These are phyloP conservation scores for Monosporascus sp. DNA, from an alignment of 2,329 filamentous ascomycete genomes.

Conservation along the genomic window DNA sequence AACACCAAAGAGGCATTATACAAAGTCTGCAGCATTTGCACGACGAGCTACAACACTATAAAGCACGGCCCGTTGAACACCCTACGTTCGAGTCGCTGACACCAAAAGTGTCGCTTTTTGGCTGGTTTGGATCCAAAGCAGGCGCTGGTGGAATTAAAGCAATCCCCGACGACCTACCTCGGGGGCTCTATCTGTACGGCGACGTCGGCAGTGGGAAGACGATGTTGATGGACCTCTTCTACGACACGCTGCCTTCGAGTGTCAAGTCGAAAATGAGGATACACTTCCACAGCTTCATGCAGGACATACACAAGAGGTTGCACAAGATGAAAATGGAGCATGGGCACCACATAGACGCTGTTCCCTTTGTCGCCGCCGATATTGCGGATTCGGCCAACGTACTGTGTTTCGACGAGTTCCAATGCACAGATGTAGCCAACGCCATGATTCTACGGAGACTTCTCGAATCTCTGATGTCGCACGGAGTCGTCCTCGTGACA, in stretches of 20 bases:
- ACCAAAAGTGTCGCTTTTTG: constrained; percentile 51
- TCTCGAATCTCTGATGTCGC: constrained; percentile 86
- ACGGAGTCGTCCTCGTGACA: constrained; percentile 93
- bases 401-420: constrained; percentile 97
- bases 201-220: constrained; percentile 98
- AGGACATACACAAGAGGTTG: constrained; percentile 86
- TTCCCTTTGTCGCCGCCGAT: constrained; percentile 91
- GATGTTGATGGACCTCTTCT: constrained; percentile 99
- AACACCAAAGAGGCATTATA: constrained; percentile 89
- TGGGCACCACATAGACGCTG: constrained; percentile 82
- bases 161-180: constrained; percentile 71
- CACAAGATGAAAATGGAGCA: constrained; percentile 86
- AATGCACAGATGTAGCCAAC: constrained; percentile 96
- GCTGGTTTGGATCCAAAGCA: constrained; percentile 52
- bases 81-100: constrained; percentile 69
- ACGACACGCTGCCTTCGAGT: constrained; percentile 78
- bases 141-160: constrained; percentile 35
- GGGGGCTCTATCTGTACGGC: constrained; percentile 90
- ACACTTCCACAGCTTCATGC: constrained; percentile 99
- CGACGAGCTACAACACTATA: constrained; percentile 71
- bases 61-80: constrained; percentile 67
- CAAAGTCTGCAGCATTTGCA: constrained; percentile 84
- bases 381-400: constrained; percentile 82
- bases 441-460: constrained; percentile 93
- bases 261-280: constrained; percentile 84